These are phyloP conservation scores for Liquidambar formosana DNA, from an alignment of 164 flowering plant species.

Conservation along the genomic window DNA sequence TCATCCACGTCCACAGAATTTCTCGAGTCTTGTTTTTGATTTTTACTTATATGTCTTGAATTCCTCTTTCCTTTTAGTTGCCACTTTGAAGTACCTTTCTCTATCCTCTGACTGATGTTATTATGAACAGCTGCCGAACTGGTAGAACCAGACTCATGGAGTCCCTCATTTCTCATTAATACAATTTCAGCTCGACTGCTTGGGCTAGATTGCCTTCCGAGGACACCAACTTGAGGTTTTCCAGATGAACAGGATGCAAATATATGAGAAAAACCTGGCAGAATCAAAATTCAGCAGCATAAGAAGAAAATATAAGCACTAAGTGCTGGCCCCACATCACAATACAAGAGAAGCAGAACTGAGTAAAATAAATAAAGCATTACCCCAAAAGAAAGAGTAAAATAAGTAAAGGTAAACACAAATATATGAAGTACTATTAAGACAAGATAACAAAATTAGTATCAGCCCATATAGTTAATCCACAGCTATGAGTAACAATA, in stretches of 20 bases:
- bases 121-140: conserved; percentile 29
- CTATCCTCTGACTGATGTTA: conserved; percentile 31
- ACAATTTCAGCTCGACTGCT: conserved; percentile 35
- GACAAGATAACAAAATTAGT: too few relatives aligned
- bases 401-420: too few relatives aligned
- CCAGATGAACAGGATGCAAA: conserved; percentile 25
- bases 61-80: conserved; percentile 75
- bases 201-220: conserved; percentile 36
- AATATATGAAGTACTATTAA: too few relatives aligned
- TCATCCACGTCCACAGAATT: conserved; percentile 30
- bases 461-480: too few relatives aligned
- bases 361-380: not conserved
- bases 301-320: not conserved
- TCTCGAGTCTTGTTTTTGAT: conserved; percentile 28
- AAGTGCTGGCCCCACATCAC: too few relatives aligned
- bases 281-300: conserved; percentile 12
- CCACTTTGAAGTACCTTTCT: conserved; percentile 67
- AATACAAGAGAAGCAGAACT: not conserved
- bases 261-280: conserved; percentile 42
- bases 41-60: conserved; percentile 43
- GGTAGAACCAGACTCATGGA: conserved; percentile 48
- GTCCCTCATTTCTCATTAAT: conserved; percentile 38
- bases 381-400: too few relatives aligned
- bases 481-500: too few relatives aligned
- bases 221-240: conserved; percentile 35